Percentiles rank a stretch among this genome's conserved stretches.
Evolutionary conservation across 345 rosid species (phyloP).

Genomic region (Bruguiera sexangula): DNA sequence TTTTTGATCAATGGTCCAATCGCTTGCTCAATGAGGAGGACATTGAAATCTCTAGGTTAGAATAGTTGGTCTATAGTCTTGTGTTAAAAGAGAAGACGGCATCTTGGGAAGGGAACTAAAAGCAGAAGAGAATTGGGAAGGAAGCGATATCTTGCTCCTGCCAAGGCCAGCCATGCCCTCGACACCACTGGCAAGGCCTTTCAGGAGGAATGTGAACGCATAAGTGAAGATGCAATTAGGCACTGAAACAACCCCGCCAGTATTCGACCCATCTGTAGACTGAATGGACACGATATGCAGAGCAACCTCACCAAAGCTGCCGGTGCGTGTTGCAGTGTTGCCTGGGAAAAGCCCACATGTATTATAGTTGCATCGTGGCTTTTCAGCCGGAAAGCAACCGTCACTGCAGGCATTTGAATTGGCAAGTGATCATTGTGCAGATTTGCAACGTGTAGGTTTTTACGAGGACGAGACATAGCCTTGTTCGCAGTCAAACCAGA

Average conservation of each 20-base stretch:
- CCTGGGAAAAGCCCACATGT: background rate
- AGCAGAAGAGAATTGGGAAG: background rate
- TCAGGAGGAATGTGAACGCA: background rate
- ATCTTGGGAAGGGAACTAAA: background rate
- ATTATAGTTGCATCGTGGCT: background rate
- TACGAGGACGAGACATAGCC: background rate
- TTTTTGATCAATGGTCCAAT: too few species aligned
- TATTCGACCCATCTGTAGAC: background rate
- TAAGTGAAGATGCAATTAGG: background rate
- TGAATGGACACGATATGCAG: background rate
- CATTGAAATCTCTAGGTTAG: too few species aligned
- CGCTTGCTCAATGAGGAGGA: too few species aligned
- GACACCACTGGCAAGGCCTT: constrained; percentile 3
- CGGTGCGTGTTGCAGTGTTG: background rate
- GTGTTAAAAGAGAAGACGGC: too few species aligned
- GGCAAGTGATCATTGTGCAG: background rate
- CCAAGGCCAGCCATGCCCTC: constrained; percentile 7
- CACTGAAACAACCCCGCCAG: background rate
- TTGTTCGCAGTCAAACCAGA: background rate
- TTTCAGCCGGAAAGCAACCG: background rate
- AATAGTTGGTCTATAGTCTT: too few species aligned
- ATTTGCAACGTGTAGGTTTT: background rate
- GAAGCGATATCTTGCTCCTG: background rate
- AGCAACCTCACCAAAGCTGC: background rate
- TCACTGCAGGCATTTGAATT: background rate